Evolutionary conservation across 306 rosid genomes (phyloP), one percentile per base, ranked within the genome.

Genomic region (Prunus dulcis): DNA sequence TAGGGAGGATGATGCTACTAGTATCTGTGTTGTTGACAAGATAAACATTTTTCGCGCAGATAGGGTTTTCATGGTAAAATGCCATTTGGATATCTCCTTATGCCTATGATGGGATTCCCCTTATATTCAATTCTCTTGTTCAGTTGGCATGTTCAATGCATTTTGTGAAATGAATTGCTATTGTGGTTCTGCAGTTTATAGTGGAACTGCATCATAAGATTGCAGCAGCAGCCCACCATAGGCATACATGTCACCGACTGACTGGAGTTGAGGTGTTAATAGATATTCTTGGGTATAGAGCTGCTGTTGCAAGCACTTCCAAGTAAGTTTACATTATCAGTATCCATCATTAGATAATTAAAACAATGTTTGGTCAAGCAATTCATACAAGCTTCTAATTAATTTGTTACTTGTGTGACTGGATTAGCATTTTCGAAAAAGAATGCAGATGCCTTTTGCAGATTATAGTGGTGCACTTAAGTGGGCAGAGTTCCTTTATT

Each of bases 41-140:
- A 87, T 94, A 56, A 89, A 91, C 72, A 86, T 94, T 77, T 94
- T 94, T 72, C 93, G 97, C 52, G 89, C 94, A 3, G 97, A 90
- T 85, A 87, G 98, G 84, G 96, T 84, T 80, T 94, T 94, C 88
- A 85, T 82, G 98, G 98, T 94, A 85, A 89, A 30, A 75, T 75
- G 50, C 30, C 65, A 12, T 56, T 45, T 34, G 28, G 15, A 10
- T 60, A 58, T 73, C 43, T 49, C 2, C 47, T 27, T 30, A 30
- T 51, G 18, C 25, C 43, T 25, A 11, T 32, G 50, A 18, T 34
- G 4, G 15, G 47, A 69, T 62, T 71, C 6, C 19, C 74, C 10
- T 55, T 34, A 74, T 45, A 63, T 73, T 64, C 41, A 15, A 69
- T 69, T 64, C 69, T 67, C 27, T 67, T 73, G 75, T 63, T 79